Conservation (phyloP, 192 early-diverging fungal species). For the Martensiomyces pterosporus region DNA sequence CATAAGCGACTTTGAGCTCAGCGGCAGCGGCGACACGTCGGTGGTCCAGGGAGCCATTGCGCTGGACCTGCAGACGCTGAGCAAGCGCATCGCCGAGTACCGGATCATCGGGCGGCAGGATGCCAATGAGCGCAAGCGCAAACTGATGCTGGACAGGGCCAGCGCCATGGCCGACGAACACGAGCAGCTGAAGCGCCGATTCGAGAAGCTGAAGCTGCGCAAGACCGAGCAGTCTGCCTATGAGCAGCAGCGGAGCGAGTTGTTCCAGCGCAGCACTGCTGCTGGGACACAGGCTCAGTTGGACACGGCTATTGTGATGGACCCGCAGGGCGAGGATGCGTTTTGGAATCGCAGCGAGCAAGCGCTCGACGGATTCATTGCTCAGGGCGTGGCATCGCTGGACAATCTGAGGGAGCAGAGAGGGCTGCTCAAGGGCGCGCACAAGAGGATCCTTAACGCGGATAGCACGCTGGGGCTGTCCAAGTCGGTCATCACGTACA, state of each 20-base stretch:
- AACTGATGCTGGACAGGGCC: constrained; percentile 38
- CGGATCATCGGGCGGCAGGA: constrained; percentile 41
- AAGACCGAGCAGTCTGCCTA: constrained; percentile 10
- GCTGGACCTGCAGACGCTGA: constrained; percentile 37
- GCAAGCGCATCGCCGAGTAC: constrained; percentile 43
- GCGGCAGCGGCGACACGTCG: constrained; percentile 4
- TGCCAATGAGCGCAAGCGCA: constrained; percentile 43
- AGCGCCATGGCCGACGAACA: constrained; percentile 36
- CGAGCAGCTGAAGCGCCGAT: constrained; percentile 36
- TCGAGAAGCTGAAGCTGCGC: constrained; percentile 34
- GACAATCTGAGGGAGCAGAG: constrained; percentile 39
- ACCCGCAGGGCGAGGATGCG: constrained; percentile 23
- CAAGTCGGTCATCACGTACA: constrained; percentile 37
- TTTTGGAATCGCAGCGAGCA: constrained; percentile 39
- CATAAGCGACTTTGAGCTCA: constrained; percentile 43
- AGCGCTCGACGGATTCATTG: constrained; percentile 38
- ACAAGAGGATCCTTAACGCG: constrained; percentile 35
- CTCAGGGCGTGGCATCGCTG: constrained; percentile 43
- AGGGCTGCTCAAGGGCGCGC: constrained; percentile 28
- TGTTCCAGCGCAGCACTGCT: constrained; percentile 20
- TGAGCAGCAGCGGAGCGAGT: constrained; percentile 17
- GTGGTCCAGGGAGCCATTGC: constrained; percentile 28
- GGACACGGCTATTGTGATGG: constrained; percentile 41
- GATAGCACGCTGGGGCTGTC: constrained; percentile 42
- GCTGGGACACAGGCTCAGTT: constrained; percentile 3